phyloP scores from a whole-genome alignment of 139 green algal genomes.

The Chlamydomonas urium region DNA sequence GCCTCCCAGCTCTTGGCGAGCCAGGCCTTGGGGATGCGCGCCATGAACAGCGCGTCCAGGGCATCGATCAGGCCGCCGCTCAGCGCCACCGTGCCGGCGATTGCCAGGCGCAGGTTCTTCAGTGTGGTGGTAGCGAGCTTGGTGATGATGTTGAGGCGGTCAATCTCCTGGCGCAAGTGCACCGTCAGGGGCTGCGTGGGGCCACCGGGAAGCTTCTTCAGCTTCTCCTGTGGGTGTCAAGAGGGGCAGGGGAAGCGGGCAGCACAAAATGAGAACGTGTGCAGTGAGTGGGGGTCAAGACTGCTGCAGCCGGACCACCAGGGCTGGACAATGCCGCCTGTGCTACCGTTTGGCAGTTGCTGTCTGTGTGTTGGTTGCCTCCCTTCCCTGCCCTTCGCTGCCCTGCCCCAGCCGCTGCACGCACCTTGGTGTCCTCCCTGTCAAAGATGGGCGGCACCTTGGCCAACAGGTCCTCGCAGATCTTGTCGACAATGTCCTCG shows the following conservation, averaged over 20 bases:
- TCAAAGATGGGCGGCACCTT: conserved; percentile 84
- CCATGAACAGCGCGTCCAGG: conserved; percentile 83
- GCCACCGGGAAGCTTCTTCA: conserved; percentile 78
- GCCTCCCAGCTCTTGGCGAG: conserved; percentile 78
- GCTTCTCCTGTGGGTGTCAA: conserved; percentile 64
- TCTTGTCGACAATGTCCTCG: conserved; percentile 91
- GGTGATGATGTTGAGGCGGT: conserved; percentile 81
- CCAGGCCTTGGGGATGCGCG: conserved; percentile 76
- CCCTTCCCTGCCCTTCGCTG: too few relatives aligned
- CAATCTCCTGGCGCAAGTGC: conserved; percentile 90
- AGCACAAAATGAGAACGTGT: neutral
- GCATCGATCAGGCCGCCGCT: conserved; percentile 69
- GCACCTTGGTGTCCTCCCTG: conserved; percentile 69
- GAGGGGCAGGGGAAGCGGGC: neutral
- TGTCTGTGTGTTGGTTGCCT: too few relatives aligned
- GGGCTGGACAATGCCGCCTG: too few relatives aligned
- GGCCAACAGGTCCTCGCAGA: conserved; percentile 84
- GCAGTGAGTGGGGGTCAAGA: too few relatives aligned
- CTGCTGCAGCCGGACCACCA: neutral
- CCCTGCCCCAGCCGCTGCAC: too few relatives aligned
- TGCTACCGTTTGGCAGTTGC: too few relatives aligned
- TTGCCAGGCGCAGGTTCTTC: conserved; percentile 81
- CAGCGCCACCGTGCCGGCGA: conserved; percentile 86
- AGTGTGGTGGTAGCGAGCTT: conserved; percentile 57
- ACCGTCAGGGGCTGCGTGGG: conserved; percentile 79